phyloP scores from a whole-genome alignment of 176 grass and related monocot species.

The barley (Hordeum vulgare) region MorexV3_pseudomolecules_assembly NC_058524.1:472188600-472189099 shows the following conservation, averaged over 20 bases:
- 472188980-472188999: conserved; percentile 80
- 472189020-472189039: not conserved
- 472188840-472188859: not conserved
- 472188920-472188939: conserved; percentile 34
- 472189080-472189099: not conserved
- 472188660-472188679: not conserved
- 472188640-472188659: not conserved
- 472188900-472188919: not conserved
- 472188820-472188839: not conserved
- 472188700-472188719: not conserved
- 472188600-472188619: not conserved
- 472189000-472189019: conserved; percentile 42
- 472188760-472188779: not conserved
- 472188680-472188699: not conserved
- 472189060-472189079: not conserved
- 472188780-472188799: not conserved
- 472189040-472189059: not conserved
- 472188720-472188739: not conserved
- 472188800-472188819: not conserved
- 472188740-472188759: not conserved
- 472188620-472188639: no score
- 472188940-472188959: conserved; percentile 71
- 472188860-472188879: not conserved
- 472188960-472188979: conserved; percentile 81
- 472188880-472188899: conserved; percentile 16